These are phyloP conservation scores for Russula griseocarnosa DNA, from an alignment of 768 basidiomycete species.

Conservation along the genomic window DNA sequence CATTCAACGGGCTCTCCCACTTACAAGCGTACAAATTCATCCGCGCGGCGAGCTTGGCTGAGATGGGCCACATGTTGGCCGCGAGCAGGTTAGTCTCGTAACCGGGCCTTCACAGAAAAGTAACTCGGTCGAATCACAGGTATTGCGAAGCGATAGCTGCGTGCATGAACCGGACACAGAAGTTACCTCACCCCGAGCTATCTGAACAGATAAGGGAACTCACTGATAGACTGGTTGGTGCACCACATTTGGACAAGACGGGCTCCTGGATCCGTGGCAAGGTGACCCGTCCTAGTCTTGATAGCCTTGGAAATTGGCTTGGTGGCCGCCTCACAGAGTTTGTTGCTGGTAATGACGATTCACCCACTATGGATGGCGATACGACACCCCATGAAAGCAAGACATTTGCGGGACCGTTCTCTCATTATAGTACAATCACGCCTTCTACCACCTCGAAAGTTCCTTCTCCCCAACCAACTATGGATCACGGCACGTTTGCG, in stretches of 20 bases:
- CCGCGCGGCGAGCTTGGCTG: slow-evolving; percentile 70
- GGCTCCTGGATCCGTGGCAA: slow-evolving; percentile 86
- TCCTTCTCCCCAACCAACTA: slow-evolving; percentile 62
- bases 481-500: slow-evolving; percentile 38
- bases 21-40: slow-evolving; percentile 85
- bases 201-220: slow-evolving; percentile 74
- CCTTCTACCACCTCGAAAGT: slow-evolving; percentile 74
- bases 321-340: slow-evolving; percentile 91
- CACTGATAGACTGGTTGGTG: slow-evolving; percentile 69
- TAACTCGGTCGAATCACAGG: slow-evolving; percentile 42
- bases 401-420: slow-evolving; percentile 73
- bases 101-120: slow-evolving; percentile 15
- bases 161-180: slow-evolving; percentile 57
- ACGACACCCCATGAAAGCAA: slow-evolving; percentile 40
- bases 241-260: slow-evolving; percentile 69
- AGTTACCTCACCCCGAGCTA: slow-evolving; percentile 62
- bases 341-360: slow-evolving; percentile 77
- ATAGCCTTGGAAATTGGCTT: slow-evolving; percentile 87
- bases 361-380: slow-evolving; percentile 31
- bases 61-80: slow-evolving; percentile 70
- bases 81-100: slow-evolving; percentile 62
- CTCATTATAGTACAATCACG: slow-evolving; percentile 90
- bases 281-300: slow-evolving; percentile 84
- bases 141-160: slow-evolving; percentile 89
- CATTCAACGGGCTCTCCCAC: slow-evolving; percentile 76